These are phyloP conservation scores for Solanum gandarillasii DNA, from an alignment of 257 asterid genomes.

Conservation along the genomic window DNA sequence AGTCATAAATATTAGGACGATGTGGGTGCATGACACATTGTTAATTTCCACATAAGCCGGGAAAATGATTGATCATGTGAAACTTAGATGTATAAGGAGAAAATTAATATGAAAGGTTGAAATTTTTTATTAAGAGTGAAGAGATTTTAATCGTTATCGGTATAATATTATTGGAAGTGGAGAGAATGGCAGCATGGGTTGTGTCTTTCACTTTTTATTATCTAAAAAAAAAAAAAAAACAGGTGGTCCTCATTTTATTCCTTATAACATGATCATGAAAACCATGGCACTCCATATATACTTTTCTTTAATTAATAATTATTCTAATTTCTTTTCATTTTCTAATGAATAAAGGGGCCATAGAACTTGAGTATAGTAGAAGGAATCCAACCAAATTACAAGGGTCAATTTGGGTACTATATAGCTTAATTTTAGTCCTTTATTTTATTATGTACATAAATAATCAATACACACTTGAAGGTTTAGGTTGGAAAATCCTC, in stretches of 20 bases:
- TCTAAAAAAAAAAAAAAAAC: not conserved
- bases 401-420: not conserved
- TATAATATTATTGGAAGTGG: not conserved
- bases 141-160: no score
- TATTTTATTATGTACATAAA: not conserved
- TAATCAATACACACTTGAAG: no score
- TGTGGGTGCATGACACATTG: not conserved
- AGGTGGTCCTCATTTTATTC: not conserved
- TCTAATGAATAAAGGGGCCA: not conserved
- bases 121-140: not conserved
- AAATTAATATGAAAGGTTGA: no score
- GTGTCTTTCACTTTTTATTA: not conserved
- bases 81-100: not conserved
- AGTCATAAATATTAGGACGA: not conserved
- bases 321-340: not conserved
- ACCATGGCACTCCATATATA: not conserved
- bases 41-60: not conserved
- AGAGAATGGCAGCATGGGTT: not conserved
- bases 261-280: not conserved
- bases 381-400: not conserved
- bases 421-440: not conserved
- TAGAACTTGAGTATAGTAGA: not conserved
- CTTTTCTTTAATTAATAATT: not conserved
- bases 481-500: not conserved
- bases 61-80: not conserved